A percentile compares a stretch with the other conserved stretches of the same genome.
These are phyloP conservation scores for Loxodes magnus DNA, from an alignment of 73 alveolate genomes.

Conservation along the genomic window DNA sequence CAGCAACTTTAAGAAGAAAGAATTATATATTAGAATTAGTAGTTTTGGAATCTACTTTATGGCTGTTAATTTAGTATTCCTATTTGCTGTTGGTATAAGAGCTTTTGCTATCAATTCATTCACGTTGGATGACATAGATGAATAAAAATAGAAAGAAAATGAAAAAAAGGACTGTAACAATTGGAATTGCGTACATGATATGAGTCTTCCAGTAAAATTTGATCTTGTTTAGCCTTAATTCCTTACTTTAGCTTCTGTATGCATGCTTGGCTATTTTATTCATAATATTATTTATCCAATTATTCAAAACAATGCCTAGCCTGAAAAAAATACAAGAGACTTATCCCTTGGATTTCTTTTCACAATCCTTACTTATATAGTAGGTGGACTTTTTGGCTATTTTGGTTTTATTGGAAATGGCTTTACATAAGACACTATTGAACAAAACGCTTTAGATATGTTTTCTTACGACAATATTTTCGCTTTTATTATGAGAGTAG, in stretches of 20 bases:
- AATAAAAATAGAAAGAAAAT: not conserved
- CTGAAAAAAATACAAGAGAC: conserved; percentile 65
- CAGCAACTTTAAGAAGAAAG: conserved; percentile 34
- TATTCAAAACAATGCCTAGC: conserved; percentile 58
- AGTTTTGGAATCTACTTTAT: conserved; percentile 51
- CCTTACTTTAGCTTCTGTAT: conserved; percentile 40
- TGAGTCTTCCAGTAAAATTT: conserved; percentile 34
- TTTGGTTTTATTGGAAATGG: conserved; percentile 55
- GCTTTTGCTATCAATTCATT: conserved; percentile 31
- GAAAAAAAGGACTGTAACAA: not conserved
- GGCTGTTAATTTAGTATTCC: conserved; percentile 39
- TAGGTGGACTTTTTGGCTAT: conserved; percentile 60
- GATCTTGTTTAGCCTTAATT: conserved; percentile 44
- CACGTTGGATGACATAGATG: conserved; percentile 18
- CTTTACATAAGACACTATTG: conserved; percentile 4
- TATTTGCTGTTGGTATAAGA: conserved; percentile 28
- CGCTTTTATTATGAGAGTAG: conserved; percentile 32
- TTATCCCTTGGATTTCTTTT: conserved; percentile 51
- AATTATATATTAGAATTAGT: conserved; percentile 40
- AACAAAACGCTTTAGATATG: conserved; percentile 34
- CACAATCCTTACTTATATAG: conserved; percentile 44
- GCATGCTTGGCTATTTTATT: conserved; percentile 54
- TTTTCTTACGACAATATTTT: conserved; percentile 14
- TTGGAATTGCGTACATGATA: conserved; percentile 15
- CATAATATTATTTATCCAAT: conserved; percentile 60